A percentile compares a stretch with the other conserved stretches of the same genome.
Conservation (phyloP, 1,284 basidiomycete species). For the Kwoniella shivajii region DNA sequence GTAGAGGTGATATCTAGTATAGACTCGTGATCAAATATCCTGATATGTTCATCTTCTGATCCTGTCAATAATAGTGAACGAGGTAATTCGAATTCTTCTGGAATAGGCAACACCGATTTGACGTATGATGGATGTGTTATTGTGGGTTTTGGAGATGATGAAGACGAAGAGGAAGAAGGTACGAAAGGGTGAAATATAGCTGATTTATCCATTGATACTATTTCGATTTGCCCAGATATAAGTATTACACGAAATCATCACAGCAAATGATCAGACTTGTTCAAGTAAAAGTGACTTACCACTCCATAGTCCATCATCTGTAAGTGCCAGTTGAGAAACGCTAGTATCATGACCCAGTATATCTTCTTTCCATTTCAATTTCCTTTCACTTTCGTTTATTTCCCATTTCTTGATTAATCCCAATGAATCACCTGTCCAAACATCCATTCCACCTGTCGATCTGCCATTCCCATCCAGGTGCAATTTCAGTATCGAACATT, state of each 20-base stretch:
- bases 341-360: conserved; percentile 56
- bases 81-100: conserved; percentile 60
- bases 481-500: conserved; percentile 29
- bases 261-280: neutral
- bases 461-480: conserved; percentile 41
- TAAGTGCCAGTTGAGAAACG: conserved; percentile 64
- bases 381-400: conserved; percentile 20
- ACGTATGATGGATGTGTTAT: conserved; percentile 70
- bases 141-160: conserved; percentile 44
- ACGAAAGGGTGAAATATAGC: conserved; percentile 63
- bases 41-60: conserved; percentile 72
- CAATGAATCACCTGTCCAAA: conserved; percentile 85
- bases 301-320: conserved; percentile 75
- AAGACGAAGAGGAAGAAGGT: conserved; percentile 39
- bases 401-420: conserved; percentile 66
- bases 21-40: conserved; percentile 60
- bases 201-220: conserved; percentile 85
- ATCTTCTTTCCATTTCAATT: conserved; percentile 43
- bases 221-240: neutral
- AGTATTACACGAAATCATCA: neutral
- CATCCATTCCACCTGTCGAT: conserved; percentile 52
- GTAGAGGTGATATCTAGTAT: neutral
- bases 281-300: conserved; percentile 58
- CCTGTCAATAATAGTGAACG: conserved; percentile 74
- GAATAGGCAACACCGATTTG: conserved; percentile 70